A percentile compares a stretch with the other conserved stretches of the same genome.
Conservation (phyloP, 2,329 filamentous ascomycete species). For the Catunica adiposa region DNA sequence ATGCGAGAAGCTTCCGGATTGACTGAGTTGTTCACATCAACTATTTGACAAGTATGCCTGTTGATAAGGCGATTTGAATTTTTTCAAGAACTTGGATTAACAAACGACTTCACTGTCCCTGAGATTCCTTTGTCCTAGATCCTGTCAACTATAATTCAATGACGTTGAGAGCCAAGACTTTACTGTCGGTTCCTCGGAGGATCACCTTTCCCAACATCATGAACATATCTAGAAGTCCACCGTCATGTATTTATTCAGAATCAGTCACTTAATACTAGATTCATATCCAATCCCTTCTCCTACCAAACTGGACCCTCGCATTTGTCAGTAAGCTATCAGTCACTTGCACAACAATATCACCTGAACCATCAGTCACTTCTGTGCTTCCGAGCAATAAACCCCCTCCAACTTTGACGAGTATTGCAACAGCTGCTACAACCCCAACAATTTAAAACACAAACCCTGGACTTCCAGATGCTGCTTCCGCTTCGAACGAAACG, state of each 20-base stretch:
- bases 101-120: not conserved
- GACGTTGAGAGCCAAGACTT: too few relatives aligned
- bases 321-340: not conserved
- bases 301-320: not conserved
- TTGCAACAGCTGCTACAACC: not conserved
- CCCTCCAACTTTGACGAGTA: not conserved
- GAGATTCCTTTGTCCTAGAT: not conserved
- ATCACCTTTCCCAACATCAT: not conserved
- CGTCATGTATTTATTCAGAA: not conserved
- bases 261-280: not conserved
- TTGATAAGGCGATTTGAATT: not conserved
- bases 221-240: not conserved
- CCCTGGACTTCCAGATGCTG: not conserved
- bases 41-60: not conserved
- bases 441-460: not conserved
- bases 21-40: not conserved
- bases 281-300: not conserved
- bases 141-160: not conserved
- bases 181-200: not conserved
- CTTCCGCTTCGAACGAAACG: slow-evolving; percentile 8
- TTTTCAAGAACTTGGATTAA: not conserved
- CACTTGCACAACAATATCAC: not conserved
- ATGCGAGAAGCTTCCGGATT: not conserved
- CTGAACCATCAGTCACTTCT: not conserved
- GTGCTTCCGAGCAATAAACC: not conserved